Base-by-base conservation (phyloP, 306 rosid species). In the Senna tora region DNA sequence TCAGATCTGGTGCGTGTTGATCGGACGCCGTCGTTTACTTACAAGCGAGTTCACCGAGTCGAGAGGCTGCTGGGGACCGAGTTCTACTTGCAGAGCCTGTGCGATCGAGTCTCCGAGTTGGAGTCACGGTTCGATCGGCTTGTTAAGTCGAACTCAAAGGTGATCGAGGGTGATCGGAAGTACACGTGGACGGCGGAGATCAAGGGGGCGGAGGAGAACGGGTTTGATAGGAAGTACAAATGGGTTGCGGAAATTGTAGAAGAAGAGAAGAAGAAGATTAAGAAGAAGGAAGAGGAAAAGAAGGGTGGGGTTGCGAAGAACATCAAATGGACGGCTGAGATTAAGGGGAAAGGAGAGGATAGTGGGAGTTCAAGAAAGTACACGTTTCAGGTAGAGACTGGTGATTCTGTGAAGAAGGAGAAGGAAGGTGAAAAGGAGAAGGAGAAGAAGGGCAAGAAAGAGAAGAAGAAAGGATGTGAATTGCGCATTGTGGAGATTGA, bases 101-200 rank as follows among this genome's bases (percentile, higher is more conserved):
- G 72, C 69, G 95, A 89, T 72, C 84, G 93, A 33, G 96, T 94
- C 16, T 20, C 85, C 5, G 79, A 89, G 77, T 42, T 91, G 13
- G 99, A 94, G 74, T 80, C 92, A n/a, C 87, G 85, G 7, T 84
- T 93, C 43, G 88, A 93, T 25, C 88, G 91, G 51, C 76, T 85
- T 11, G 15, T 32, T 9, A 50, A 5, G 14, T 82, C 77, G 55
- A 77, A 79, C 49, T 43, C 49, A 65, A 86, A 39, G 74, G 42
- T 52, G 42, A 54, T 33, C 2, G 47, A 75, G 2, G 71, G 84
- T 2, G 87, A 86, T 49, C 87, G 96, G 77, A 94, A 91, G 85
- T 91, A 94, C 86, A 86, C 88, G 11, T 89, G 85, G 93, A 89
- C 92, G 58, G 87, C 93, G 73, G 96, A 91, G 85, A 87, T 89